Evolutionary conservation across 73 alveolate species (phyloP), one percentile per base, ranked within the genome.

Genomic region (Paramecium pentaurelia): DNA sequence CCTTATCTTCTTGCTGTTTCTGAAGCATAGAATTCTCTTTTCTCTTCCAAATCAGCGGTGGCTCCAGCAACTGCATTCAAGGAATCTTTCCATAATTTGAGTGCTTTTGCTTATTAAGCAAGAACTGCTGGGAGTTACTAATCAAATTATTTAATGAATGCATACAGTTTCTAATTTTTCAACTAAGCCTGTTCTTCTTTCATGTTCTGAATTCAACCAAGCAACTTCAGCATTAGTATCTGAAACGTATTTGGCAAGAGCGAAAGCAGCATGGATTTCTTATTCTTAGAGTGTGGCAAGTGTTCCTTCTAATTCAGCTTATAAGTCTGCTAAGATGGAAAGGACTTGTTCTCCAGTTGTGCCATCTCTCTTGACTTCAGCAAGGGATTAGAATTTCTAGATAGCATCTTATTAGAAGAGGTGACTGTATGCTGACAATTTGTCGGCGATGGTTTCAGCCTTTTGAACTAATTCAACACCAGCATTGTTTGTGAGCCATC

Each of bases 21-120:
- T 14, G 71, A 42, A 22, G 91, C 91, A 80, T 80, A 80, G 77
- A 80, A 80, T 80, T 80, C 71, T 80, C 91, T 80, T 64, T 80
- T 80, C 14, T 80, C 91, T 80, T 80, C 91, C 49, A 80, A 80
- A 47, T 80, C 91, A 11, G 37, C 71, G 54, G 91, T 80, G 77
- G 91, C 91, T 14, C 91, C 91, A 27, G 91, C 91, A 80, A 80
- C 91, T 80, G 91, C 75, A 42, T 80, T 80, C 77, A 80, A 47
- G 6, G 91, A 80, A 28, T 80, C 75, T 36, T 80, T 44, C 91
- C 91, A 80, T 80, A 80, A 42, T 80, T 80, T 80, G 25, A 80
- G 58, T 27, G 91, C 91, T 80, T 80, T 80, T 6, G 91, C 91
- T 80, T 80, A 80, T 80, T 42, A 36, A 27, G 91, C 91, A 40